Evolutionary conservation across 768 basidiomycete genomes (phyloP).

Genomic region (Boletus pseudopeckii): DNA sequence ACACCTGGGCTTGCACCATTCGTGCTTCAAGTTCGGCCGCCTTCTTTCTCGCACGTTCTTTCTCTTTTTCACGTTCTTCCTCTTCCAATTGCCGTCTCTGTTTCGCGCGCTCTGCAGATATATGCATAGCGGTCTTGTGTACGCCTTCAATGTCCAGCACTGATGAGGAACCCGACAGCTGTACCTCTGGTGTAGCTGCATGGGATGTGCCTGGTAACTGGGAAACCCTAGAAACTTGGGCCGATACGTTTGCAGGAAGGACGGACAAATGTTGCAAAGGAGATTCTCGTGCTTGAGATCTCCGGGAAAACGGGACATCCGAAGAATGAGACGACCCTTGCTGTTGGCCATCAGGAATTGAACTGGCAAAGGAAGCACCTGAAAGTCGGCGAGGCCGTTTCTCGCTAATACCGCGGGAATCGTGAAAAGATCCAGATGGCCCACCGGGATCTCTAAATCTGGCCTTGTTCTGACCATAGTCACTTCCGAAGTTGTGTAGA

Average conservation of each 20-base stretch:
- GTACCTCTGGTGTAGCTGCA: conserved; percentile 36
- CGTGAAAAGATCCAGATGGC: conserved; percentile 12
- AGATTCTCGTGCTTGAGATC: conserved; percentile 45
- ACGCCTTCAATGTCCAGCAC: conserved; percentile 56
- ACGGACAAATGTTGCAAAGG: conserved; percentile 34
- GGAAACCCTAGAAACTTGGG: conserved; percentile 22
- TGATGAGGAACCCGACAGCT: conserved; percentile 23
- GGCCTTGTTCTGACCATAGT: conserved; percentile 18
- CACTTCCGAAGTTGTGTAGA: conserved; percentile 6
- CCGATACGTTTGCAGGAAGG: conserved; percentile 14
- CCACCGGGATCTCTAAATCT: conserved; percentile 17
- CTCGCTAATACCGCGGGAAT: conserved; percentile 18
- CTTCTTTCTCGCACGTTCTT: conserved; percentile 77
- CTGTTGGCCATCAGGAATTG: conserved; percentile 19
- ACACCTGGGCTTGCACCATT: conserved; percentile 40
- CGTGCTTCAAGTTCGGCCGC: conserved; percentile 72
- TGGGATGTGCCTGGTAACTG: conserved; percentile 47
- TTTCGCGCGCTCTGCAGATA: conserved; percentile 78
- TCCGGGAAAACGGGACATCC: conserved; percentile 22
- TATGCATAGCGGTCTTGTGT: conserved; percentile 79
- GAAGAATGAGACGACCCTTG: conserved; percentile 20
- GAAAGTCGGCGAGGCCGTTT: conserved; percentile 24
- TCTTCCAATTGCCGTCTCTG: conserved; percentile 80
- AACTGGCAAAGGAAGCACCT: conserved; percentile 19
- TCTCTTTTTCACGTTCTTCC: conserved; percentile 73